A percentile compares a stretch with the other conserved stretches of the same genome.
Conservation (phyloP, 2,329 filamentous ascomycete genomes). For the Penicillium sp. region DNA sequence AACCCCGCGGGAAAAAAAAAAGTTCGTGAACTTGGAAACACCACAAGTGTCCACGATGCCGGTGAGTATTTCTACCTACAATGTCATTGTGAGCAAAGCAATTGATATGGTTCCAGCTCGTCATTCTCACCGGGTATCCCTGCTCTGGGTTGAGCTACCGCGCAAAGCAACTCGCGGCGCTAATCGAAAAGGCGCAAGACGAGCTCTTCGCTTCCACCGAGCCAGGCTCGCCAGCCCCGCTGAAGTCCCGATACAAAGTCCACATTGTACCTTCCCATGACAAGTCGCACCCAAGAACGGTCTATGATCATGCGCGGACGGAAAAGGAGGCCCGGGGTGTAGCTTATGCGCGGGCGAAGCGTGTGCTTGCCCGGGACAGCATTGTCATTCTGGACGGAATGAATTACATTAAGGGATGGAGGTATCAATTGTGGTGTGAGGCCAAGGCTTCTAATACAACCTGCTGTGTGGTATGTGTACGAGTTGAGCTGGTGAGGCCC, state of each 20-base stretch:
- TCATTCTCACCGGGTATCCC: conserved; percentile 65
- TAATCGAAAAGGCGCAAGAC: conserved; percentile 55
- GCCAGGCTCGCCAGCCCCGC: conserved; percentile 35
- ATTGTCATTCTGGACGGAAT: conserved; percentile 67
- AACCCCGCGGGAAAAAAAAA: conserved; percentile 28
- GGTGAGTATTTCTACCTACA: conserved; percentile 22
- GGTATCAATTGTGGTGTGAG: conserved; percentile 70
- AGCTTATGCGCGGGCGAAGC: conserved; percentile 64
- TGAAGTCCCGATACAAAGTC: conserved; percentile 51
- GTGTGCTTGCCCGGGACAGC: conserved; percentile 59
- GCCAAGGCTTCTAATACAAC: conserved; percentile 65
- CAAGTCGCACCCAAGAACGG: conserved; percentile 50
- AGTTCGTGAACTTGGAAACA: conserved; percentile 15
- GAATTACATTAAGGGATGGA: conserved; percentile 71
- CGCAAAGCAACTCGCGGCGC: conserved; percentile 58
- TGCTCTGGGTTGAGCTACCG: conserved; percentile 66
- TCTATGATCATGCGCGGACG: conserved; percentile 60
- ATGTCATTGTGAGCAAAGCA: not conserved
- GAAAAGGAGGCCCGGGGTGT: conserved; percentile 68
- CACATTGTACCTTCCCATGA: conserved; percentile 47
- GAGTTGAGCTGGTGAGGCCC: not conserved
- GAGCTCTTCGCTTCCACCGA: conserved; percentile 42
- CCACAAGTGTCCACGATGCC: conserved; percentile 32
- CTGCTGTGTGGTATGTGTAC: conserved; percentile 60
- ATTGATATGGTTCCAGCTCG: conserved; percentile 50